Base-by-base conservation (phyloP, 441 rosid genomes). In the Aleurites moluccanus region DNA sequence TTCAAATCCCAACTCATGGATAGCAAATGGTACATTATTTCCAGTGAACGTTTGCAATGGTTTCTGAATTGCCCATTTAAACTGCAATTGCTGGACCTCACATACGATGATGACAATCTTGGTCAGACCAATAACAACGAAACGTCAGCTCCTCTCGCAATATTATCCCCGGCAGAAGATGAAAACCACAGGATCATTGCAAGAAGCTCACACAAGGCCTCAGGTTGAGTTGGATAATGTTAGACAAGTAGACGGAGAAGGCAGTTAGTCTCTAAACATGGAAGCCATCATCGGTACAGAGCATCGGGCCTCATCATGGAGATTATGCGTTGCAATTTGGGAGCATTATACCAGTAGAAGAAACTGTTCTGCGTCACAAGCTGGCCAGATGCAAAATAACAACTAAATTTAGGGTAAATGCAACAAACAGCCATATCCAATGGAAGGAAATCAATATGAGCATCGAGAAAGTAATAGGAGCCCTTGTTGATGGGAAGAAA, bases 171-270 rank as follows among this genome's bases (percentile, higher is more conserved):
- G 33, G 33, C 1, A 1, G 45, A 25, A 30, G 35, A 5, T 28
- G 74, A 55, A 25, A 40, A 50, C 10, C 71, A 13, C 27, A 68
- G 6, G 70, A 73, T 73, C 50, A 6, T 14, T 27, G 64, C 72
- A n/a, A 73, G 14, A 59, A 81, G 20, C 74, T 83, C 33, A 49
- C 10, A 20, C 44, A 75, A n/a, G 61, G 74, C 7, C 50, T 82
- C 42, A 75, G 81, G 72, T 56, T 83, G 76, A 82, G 86, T 73
- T 82, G 84, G 84, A 80, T 83, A 69, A 61, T 82, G 56, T 55
- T 83, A 21, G 83, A 79, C 67, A 82, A 73, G 74, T 85, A 72
- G 42, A 53, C 69, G 35, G 86, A 87, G 18, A 82, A 67, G 52
- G 69, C 82, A 27, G 83, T 80, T 21, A 84, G 80, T 61, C 78